Evolutionary conservation across 2,329 filamentous ascomycete genomes (phyloP), one percentile per base, ranked within the genome.

Genomic region (Fusarium armeniacum): DNA sequence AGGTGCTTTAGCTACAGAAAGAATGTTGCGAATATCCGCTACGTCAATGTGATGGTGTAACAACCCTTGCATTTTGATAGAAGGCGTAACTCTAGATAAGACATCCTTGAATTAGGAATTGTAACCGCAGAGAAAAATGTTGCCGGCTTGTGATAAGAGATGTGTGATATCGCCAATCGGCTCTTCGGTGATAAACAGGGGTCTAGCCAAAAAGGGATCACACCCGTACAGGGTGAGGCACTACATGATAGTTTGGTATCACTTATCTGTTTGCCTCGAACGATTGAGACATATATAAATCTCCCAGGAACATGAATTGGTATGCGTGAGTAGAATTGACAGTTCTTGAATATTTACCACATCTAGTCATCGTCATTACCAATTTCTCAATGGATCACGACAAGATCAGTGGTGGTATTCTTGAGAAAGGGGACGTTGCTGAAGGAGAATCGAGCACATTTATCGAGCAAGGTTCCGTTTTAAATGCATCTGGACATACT

Each of bases 401-500:
- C 16, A 74, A 74, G 16, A 26, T 50, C 2, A 16, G 43, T 2
- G 49, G 43, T 4, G 67, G 57, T 5, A 16, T 56, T 13, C 59
- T 58, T 3, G 67, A 69, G 18, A 67, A 65, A 10, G 43, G 60
- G 1, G 50, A 62, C 1, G 51, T 56, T 1, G 55, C 59, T 2
- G 62, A 67, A 38, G 70, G 58, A 15, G 35, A 74, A 2, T 53
- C 61, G 0, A 49, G 60, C 9, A 59, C 60, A n/a, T 43, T 70
- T 20, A 47, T 65, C 0, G 73, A 71, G 16, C 63, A 35, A 3
- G 52, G 44, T 15, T 52, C 58, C 4, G n/a, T 52, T 1, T 20
- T 72, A 7, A 72, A 73, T 30, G 72, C 64, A 1, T 73, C 69
- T 1, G 73, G 72, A 0, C 72, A 75, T n/a, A 43, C 38, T 2